Conservation (phyloP, 768 basidiomycete species). For the Kwoniella bestiolae region DNA sequence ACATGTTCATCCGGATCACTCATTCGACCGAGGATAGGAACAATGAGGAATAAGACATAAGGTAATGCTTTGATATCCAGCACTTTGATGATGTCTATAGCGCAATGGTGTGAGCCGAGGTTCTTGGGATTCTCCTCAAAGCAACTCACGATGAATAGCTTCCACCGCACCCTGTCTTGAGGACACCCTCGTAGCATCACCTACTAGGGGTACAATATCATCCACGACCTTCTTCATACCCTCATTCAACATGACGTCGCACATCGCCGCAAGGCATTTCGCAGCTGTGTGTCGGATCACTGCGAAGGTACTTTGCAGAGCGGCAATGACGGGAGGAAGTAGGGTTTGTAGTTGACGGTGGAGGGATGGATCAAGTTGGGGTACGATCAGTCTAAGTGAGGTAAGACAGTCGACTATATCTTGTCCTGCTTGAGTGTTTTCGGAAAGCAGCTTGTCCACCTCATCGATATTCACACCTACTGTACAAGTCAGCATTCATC, state of each 20-base stretch:
- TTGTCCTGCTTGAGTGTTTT: slow-evolving; percentile 32
- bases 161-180: slow-evolving; percentile 91
- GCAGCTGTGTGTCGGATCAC: slow-evolving; percentile 89
- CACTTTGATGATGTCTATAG: slow-evolving; percentile 81
- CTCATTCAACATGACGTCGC: slow-evolving; percentile 78
- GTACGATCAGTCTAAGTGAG: slow-evolving; percentile 79
- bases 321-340: slow-evolving; percentile 75
- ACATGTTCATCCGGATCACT: slow-evolving; percentile 91
- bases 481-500: background rate
- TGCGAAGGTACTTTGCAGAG: slow-evolving; percentile 82
- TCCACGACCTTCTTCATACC: slow-evolving; percentile 92
- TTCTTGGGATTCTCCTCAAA: no score
- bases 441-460: slow-evolving; percentile 17
- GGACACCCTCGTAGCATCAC: slow-evolving; percentile 72
- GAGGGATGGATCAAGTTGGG: slow-evolving; percentile 72
- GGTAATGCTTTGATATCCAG: slow-evolving; percentile 93
- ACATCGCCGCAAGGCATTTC: slow-evolving; percentile 82
- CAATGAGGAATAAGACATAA: slow-evolving; percentile 94
- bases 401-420: slow-evolving; percentile 83
- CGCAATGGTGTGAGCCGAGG: background rate
- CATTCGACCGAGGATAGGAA: slow-evolving; percentile 95
- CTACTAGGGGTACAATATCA: slow-evolving; percentile 75
- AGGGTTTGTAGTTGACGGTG: slow-evolving; percentile 71
- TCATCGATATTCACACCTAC: slow-evolving; percentile 7
- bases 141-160: slow-evolving; percentile 79